These are phyloP conservation scores for Hygrophoropsis aurantiaca DNA, from an alignment of 768 basidiomycete species.

Conservation along the genomic window DNA sequence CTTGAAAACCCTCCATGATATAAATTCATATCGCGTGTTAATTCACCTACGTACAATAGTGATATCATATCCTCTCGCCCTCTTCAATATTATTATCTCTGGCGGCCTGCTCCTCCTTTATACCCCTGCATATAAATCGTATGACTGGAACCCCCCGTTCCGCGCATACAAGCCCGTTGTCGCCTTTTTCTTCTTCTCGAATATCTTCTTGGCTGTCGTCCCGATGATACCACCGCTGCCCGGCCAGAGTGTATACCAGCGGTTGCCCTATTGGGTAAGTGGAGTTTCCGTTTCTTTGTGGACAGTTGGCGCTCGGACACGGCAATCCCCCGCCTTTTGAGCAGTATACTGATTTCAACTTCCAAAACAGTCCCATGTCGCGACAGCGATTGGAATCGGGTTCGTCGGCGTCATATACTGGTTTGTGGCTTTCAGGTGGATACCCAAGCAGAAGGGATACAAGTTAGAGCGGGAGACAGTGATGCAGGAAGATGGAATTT, in stretches of 20 bases:
- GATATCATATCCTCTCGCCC: constrained; percentile 53
- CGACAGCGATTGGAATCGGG: constrained; percentile 46
- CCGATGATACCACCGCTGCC: constrained; percentile 62
- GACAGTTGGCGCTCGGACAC: background rate
- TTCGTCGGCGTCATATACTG: constrained; percentile 55
- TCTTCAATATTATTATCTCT: constrained; percentile 61
- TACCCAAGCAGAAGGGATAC: constrained; percentile 50
- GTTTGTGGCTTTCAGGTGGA: constrained; percentile 51
- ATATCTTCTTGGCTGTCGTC: constrained; percentile 60
- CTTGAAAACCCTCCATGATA: too few relatives aligned
- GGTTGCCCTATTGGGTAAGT: constrained; percentile 70
- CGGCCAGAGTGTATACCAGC: constrained; percentile 51
- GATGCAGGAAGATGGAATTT: constrained; percentile 56
- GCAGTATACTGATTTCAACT: too few relatives aligned
- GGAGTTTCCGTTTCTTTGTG: background rate
- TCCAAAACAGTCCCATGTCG: constrained; percentile 51
- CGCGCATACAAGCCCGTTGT: constrained; percentile 49
- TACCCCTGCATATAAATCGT: constrained; percentile 38
- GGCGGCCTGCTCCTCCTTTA: constrained; percentile 65
- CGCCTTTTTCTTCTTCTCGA: constrained; percentile 60
- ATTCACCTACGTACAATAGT: constrained; percentile 36
- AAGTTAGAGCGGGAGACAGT: constrained; percentile 46
- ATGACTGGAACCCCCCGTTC: constrained; percentile 68
- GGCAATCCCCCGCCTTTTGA: too few relatives aligned
- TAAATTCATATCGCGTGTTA: background rate